Evolutionary conservation across 73 alveolate species (phyloP).

Genomic region (Stentor coeruleus): DNA sequence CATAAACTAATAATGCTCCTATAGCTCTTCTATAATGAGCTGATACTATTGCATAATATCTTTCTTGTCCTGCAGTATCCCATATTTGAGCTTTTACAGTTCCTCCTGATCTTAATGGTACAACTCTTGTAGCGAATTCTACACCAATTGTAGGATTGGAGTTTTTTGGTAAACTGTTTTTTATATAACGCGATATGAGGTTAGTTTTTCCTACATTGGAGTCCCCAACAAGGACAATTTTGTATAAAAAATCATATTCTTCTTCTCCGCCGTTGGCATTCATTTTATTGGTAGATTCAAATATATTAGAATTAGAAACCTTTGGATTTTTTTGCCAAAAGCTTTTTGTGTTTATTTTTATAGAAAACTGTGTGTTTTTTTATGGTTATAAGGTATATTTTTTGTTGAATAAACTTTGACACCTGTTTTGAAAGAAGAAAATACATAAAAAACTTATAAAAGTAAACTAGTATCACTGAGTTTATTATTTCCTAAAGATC

Average conservation of each 20-base stretch:
- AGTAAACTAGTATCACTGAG: too few species aligned
- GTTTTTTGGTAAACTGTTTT: conserved; percentile 82
- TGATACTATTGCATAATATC: conserved; percentile 56
- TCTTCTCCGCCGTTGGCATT: too few species aligned
- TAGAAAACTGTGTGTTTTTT: too few species aligned
- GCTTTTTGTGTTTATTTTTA: too few species aligned
- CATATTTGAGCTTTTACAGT: conserved; percentile 90
- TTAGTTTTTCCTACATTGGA: conserved; percentile 81
- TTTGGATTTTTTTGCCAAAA: too few species aligned
- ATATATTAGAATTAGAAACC: too few species aligned
- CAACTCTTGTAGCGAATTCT: conserved; percentile 92
- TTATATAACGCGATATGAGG: conserved; percentile 70
- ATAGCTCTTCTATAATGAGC: conserved; percentile 56
- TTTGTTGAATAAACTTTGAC: too few species aligned
- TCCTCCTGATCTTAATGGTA: conserved; percentile 75
- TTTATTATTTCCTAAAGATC: not conserved
- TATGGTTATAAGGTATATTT: too few species aligned
- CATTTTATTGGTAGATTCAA: too few species aligned
- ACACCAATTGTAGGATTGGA: conserved; percentile 93
- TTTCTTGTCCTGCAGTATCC: conserved; percentile 91
- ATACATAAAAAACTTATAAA: too few species aligned
- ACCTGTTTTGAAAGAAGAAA: too few species aligned
- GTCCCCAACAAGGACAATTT: conserved; percentile 72
- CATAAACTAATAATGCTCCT: conserved; percentile 67
- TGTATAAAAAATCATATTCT: conserved; percentile 42